phyloP scores from a whole-genome alignment of 2,329 filamentous ascomycete genomes.

The Microcera coccophila region DNA sequence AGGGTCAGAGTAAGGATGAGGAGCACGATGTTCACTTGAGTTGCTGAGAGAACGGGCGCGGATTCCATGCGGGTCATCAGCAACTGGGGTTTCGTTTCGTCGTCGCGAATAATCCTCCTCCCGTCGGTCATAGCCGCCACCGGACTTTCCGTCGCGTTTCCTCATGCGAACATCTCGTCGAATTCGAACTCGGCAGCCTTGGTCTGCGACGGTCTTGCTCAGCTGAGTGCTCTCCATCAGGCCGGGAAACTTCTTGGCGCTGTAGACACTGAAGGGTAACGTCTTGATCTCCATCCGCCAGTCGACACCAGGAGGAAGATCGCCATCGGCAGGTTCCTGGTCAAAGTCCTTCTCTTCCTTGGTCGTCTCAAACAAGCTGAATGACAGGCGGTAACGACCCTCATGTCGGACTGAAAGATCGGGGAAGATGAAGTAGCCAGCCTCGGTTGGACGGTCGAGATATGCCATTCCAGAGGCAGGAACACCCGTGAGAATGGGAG shows the following conservation, averaged over 20 bases:
- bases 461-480: slow-evolving; percentile 96
- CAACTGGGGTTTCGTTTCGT: slow-evolving; percentile 34
- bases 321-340: slow-evolving; percentile 42
- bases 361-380: slow-evolving; percentile 90
- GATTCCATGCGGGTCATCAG: slow-evolving; percentile 30
- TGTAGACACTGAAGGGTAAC: slow-evolving; percentile 80
- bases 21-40: slow-evolving; percentile 48
- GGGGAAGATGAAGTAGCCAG: slow-evolving; percentile 95
- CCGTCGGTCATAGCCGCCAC: slow-evolving; percentile 55
- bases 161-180: slow-evolving; percentile 91
- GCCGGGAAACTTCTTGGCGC: slow-evolving; percentile 97
- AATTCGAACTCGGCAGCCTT: slow-evolving; percentile 94
- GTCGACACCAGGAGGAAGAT: slow-evolving; percentile 59
- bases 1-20: slow-evolving; percentile 40
- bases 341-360: slow-evolving; percentile 81
- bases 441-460: slow-evolving; percentile 74
- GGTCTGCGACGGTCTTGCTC: slow-evolving; percentile 88
- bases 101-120: slow-evolving; percentile 52
- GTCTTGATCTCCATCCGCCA: slow-evolving; percentile 91
- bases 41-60: slow-evolving; percentile 60
- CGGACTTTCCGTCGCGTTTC: slow-evolving; percentile 68
- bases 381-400: slow-evolving; percentile 84
- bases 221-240: slow-evolving; percentile 83
- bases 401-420: slow-evolving; percentile 95
- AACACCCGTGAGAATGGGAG: slow-evolving; percentile 87